Conservation (phyloP, 352 stramenopile species). For the Globisporangium polare region DNA sequence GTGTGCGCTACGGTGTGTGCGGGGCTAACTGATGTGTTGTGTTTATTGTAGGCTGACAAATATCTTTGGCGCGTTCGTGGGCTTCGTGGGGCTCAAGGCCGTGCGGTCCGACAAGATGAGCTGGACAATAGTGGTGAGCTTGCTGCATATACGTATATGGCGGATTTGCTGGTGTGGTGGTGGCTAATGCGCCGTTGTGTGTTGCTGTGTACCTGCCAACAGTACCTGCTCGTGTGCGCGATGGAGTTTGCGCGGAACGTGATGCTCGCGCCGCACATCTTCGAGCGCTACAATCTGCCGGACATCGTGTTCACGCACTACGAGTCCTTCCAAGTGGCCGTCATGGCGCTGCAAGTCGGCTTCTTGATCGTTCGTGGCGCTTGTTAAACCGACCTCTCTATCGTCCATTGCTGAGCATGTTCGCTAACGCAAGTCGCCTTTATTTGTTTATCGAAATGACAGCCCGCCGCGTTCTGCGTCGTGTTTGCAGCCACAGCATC, state of each 20-base stretch:
- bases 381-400: no score
- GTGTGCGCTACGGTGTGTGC: background rate
- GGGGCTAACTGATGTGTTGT: background rate
- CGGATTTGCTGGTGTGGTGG: background rate
- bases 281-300: slow-evolving; percentile 54
- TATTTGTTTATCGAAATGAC: slow-evolving; percentile 11
- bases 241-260: slow-evolving; percentile 72
- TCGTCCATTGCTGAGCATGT: slow-evolving; percentile 1
- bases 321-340: slow-evolving; percentile 67
- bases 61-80: slow-evolving; percentile 67
- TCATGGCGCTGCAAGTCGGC: slow-evolving; percentile 58
- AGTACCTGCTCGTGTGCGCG: slow-evolving; percentile 68
- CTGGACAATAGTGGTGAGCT: slow-evolving; percentile 70
- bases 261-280: slow-evolving; percentile 59
- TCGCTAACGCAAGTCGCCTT: background rate
- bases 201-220: background rate
- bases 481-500: slow-evolving; percentile 59
- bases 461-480: slow-evolving; percentile 65
- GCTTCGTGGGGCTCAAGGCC: slow-evolving; percentile 59
- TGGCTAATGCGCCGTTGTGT: background rate
- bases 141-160: background rate
- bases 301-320: slow-evolving; percentile 60
- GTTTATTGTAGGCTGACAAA: slow-evolving; percentile 47
- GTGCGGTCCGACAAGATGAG: slow-evolving; percentile 74
- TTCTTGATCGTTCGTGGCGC: slow-evolving; percentile 79